Percentiles rank a stretch among this genome's conserved stretches.
Conservation (phyloP, 2,329 filamentous ascomycete species). For the Talaromyces marneffei region DNA sequence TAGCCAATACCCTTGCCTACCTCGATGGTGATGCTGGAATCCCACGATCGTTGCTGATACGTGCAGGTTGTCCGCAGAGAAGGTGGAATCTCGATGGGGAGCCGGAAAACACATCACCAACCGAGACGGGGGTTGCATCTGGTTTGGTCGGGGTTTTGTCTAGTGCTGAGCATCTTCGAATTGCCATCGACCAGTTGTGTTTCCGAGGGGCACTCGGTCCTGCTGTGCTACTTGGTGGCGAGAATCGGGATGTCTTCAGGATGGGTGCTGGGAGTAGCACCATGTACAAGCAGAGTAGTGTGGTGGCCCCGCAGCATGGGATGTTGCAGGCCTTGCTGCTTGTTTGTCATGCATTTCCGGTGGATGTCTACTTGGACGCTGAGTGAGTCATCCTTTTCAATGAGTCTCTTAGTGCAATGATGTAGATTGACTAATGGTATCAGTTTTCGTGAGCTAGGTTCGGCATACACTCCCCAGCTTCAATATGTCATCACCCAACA, state of each 20-base stretch:
- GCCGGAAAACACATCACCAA: neutral
- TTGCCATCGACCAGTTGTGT: neutral
- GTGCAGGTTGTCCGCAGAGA: neutral
- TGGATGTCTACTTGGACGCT: slow-evolving; percentile 1
- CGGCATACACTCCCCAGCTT: neutral
- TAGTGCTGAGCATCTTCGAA: neutral
- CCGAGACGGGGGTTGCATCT: neutral
- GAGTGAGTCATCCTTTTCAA: neutral
- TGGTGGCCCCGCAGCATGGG: neutral
- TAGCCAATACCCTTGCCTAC: neutral
- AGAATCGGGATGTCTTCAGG: neutral
- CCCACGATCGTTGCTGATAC: slow-evolving; percentile 1
- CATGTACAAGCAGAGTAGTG: neutral
- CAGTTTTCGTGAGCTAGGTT: slow-evolving; percentile 3
- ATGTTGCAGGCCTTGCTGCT: slow-evolving; percentile 9
- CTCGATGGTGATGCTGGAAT: slow-evolving; percentile 6
- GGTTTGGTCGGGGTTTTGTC: neutral
- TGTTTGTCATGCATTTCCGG: slow-evolving; percentile 11
- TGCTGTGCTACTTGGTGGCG: neutral
- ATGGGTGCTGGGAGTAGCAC: slow-evolving; percentile 3
- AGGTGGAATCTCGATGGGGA: slow-evolving; percentile 3
- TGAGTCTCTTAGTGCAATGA: neutral
- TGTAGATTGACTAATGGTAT: neutral
- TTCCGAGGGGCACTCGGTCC: neutral
- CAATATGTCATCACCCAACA: neutral